Evolutionary conservation across 352 stramenopile species (phyloP).

Genomic region (Blastocystis sp.): DNA sequence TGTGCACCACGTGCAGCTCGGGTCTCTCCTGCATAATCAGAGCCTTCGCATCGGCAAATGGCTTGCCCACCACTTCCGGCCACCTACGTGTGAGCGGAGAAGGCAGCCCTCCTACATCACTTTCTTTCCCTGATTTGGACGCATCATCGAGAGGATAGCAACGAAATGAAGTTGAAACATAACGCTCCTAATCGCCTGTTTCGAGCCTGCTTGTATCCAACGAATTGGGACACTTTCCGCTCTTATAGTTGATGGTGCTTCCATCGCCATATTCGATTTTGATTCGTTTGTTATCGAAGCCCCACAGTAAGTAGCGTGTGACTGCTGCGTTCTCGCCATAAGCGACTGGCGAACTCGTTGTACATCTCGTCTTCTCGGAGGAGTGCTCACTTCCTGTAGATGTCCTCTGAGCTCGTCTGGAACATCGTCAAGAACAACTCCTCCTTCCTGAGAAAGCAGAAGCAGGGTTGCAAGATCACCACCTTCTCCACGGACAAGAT

Average conservation of each 20-base stretch:
- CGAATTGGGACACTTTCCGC: not conserved
- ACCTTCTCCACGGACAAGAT: slow-evolving; percentile 50
- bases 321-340: not conserved
- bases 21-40: slow-evolving; percentile 34
- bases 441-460: slow-evolving; percentile 43
- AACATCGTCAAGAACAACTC: slow-evolving; percentile 42
- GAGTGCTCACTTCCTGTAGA: not conserved
- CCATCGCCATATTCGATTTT: not conserved
- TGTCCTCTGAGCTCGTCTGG: slow-evolving; percentile 47
- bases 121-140: slow-evolving; percentile 6
- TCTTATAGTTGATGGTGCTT: not conserved
- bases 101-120: not conserved
- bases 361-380: not conserved
- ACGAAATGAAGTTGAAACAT: not conserved
- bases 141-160: not conserved
- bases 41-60: slow-evolving; percentile 29
- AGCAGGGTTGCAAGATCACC: slow-evolving; percentile 56
- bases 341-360: not conserved
- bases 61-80: slow-evolving; percentile 52
- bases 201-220: not conserved
- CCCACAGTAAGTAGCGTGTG: slow-evolving; percentile 8
- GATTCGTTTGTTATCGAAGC: slow-evolving; percentile 53
- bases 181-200: not conserved
- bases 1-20: slow-evolving; percentile 33
- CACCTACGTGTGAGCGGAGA: slow-evolving; percentile 18